phyloP scores from a whole-genome alignment of 805 yeast genomes.

The Phaffomyces thermotolerans region DNA sequence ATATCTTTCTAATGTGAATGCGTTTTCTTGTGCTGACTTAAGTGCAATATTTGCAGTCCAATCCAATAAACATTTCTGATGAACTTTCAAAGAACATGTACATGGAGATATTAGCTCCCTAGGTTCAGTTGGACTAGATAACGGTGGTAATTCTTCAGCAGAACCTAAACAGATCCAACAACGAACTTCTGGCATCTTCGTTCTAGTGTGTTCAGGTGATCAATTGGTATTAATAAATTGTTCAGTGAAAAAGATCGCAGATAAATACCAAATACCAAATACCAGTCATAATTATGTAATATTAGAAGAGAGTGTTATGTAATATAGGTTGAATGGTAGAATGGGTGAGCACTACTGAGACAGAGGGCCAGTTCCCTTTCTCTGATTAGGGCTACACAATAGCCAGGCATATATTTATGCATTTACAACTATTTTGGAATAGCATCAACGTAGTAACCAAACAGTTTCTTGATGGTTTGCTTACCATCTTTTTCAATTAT shows the following conservation, averaged over 20 bases:
- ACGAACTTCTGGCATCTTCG: slow-evolving; percentile 6
- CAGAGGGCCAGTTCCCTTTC: no score
- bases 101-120: slow-evolving; percentile 32
- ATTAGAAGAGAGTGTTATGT: no score
- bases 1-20: neutral
- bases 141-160: slow-evolving; percentile 13
- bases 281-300: no score
- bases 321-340: no score
- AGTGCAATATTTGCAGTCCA: slow-evolving; percentile 28
- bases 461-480: slow-evolving; percentile 16
- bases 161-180: slow-evolving; percentile 17
- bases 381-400: no score
- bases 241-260: no score
- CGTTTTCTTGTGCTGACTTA: slow-evolving; percentile 5
- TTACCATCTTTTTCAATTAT: slow-evolving; percentile 37
- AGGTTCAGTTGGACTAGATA: slow-evolving; percentile 23
- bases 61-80: slow-evolving; percentile 29
- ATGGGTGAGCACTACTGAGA: no score
- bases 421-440: no score
- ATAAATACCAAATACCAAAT: no score
- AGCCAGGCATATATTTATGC: no score
- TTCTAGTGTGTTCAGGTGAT: no score
- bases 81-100: slow-evolving; percentile 30
- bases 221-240: no score
- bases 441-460: neutral